A percentile compares a stretch with the other conserved stretches of the same genome.
These are phyloP conservation scores for Cercospora zeae-maydis DNA, from an alignment of 2,329 filamentous ascomycete species.

Conservation along the genomic window DNA sequence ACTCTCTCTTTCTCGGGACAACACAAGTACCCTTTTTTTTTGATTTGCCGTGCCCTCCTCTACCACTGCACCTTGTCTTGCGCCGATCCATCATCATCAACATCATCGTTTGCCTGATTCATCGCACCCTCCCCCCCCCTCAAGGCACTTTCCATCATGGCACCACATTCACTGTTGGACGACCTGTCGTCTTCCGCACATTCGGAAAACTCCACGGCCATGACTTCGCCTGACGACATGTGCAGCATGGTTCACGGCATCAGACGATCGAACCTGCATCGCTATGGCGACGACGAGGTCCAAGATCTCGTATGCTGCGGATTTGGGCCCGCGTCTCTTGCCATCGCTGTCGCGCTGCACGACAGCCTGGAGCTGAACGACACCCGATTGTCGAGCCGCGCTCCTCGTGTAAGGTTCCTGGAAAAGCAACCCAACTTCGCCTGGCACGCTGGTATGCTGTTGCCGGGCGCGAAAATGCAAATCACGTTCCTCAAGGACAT, in stretches of 20 bases:
- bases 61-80: not conserved
- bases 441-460: conserved; percentile 94
- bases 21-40: not conserved
- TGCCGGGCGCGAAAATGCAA: conserved; percentile 92
- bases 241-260: conserved; percentile 13
- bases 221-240: conserved; percentile 21
- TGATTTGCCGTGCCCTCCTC: not conserved
- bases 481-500: conserved; percentile 97
- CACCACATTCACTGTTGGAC: conserved; percentile 23
- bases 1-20: not conserved
- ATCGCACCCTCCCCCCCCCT: not conserved
- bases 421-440: conserved; percentile 80
- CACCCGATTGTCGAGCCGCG: conserved; percentile 36
- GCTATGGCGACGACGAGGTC: conserved; percentile 59
- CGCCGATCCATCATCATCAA: not conserved
- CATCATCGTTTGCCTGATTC: not conserved
- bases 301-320: conserved; percentile 88
- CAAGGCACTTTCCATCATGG: conserved; percentile 17
- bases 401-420: conserved; percentile 76
- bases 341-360: conserved; percentile 83
- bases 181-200: conserved; percentile 13
- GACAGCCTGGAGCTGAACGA: conserved; percentile 60
- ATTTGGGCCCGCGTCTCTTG: conserved; percentile 86
- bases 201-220: conserved; percentile 12
- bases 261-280: conserved; percentile 40